These are phyloP conservation scores for Lagenidium sp. DNA, from an alignment of 352 stramenopile genomes.

Conservation along the genomic window DNA sequence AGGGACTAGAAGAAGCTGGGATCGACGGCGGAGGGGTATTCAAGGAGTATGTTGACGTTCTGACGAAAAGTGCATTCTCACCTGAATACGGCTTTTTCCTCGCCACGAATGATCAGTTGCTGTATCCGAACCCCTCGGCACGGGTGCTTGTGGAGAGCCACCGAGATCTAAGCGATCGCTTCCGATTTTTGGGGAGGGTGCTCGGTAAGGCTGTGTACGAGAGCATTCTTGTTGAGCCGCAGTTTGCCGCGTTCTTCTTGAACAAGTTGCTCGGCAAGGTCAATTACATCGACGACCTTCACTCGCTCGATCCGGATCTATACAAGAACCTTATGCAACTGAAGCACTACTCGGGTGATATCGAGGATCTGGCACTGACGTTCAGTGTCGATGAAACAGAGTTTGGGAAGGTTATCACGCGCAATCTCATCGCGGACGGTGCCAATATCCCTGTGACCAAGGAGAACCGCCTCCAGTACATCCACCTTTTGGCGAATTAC, in stretches of 20 bases:
- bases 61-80: conserved; percentile 89
- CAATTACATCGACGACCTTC: conserved; percentile 89
- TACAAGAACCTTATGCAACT: conserved; percentile 95
- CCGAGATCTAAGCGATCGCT: conserved; percentile 85
- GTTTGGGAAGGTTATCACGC: conserved; percentile 49
- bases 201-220: conserved; percentile 96
- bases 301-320: conserved; percentile 90
- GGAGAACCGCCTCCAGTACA: conserved; percentile 93
- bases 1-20: conserved; percentile 91
- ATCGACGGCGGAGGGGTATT: conserved; percentile 97
- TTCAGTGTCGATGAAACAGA: conserved; percentile 88
- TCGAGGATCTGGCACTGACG: conserved; percentile 89
- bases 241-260: conserved; percentile 97
- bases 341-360: conserved; percentile 91
- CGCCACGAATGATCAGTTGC: conserved; percentile 60
- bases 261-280: conserved; percentile 90
- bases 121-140: conserved; percentile 94
- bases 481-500: conserved; percentile 95
- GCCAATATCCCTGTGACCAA: conserved; percentile 87
- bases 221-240: conserved; percentile 93
- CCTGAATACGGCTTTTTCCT: conserved; percentile 79
- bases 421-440: conserved; percentile 82
- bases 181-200: conserved; percentile 93
- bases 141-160: conserved; percentile 54
- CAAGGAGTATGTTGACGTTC: conserved; percentile 94